A percentile compares a stretch with the other conserved stretches of the same genome.
Conservation (phyloP, 495 filamentous ascomycete genomes). For the Penicillium lividum region DNA sequence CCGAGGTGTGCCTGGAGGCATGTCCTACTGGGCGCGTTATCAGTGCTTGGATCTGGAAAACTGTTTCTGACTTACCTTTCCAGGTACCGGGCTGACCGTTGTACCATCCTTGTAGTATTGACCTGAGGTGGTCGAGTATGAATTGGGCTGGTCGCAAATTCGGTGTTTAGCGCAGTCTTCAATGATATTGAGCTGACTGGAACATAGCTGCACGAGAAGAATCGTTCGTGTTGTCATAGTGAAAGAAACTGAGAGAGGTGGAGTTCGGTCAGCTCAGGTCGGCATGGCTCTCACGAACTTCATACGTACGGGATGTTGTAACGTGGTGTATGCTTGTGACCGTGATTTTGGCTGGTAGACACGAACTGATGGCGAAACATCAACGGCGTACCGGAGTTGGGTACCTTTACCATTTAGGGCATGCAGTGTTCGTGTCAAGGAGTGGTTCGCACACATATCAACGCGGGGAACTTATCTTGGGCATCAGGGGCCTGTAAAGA, state of each 20-base stretch:
- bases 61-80: conserved; percentile 3
- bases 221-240: neutral
- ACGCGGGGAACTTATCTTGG: conserved; percentile 2
- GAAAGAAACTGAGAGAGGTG: neutral
- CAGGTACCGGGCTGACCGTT: neutral
- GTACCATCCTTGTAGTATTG: neutral
- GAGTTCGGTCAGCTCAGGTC: neutral
- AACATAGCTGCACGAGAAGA: neutral
- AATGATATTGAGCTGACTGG: neutral
- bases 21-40: neutral
- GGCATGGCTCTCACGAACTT: neutral
- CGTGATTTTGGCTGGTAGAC: neutral
- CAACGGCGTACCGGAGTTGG: neutral
- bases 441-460: neutral
- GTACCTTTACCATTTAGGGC: neutral
- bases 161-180: neutral
- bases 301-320: neutral
- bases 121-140: conserved; percentile 3
- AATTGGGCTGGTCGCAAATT: conserved; percentile 1
- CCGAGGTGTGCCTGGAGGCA: too few relatives aligned
- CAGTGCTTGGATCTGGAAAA: neutral
- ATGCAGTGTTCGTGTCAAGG: neutral
- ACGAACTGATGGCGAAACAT: neutral
- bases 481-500: neutral
- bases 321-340: neutral